These are phyloP conservation scores for Puccinia triticina DNA, from an alignment of 1,284 basidiomycete species.

Conservation along the genomic window DNA sequence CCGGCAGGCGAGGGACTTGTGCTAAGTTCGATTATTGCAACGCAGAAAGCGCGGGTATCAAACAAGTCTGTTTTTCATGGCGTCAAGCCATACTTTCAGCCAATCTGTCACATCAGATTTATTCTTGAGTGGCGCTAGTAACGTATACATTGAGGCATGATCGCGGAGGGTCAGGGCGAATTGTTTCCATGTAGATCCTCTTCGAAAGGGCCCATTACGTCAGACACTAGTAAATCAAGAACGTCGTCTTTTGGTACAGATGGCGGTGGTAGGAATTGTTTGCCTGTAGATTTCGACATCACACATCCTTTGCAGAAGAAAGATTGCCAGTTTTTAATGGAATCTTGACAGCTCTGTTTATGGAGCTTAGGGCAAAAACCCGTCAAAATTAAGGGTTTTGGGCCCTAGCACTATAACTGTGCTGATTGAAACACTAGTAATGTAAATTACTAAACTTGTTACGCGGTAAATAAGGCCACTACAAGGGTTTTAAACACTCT, in stretches of 20 bases:
- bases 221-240: slow-evolving; percentile 22
- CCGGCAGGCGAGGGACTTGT: too few relatives aligned
- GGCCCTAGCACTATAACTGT: too few relatives aligned
- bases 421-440: too few relatives aligned
- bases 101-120: background rate
- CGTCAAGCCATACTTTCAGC: background rate
- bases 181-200: slow-evolving; percentile 4
- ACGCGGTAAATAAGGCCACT: too few relatives aligned
- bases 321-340: background rate
- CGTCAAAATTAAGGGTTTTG: too few relatives aligned
- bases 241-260: background rate
- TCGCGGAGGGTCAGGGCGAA: background rate
- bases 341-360: too few relatives aligned
- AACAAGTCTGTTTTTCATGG: background rate
- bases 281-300: background rate
- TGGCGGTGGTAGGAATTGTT: background rate
- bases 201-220: slow-evolving; percentile 12
- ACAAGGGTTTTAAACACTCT: too few relatives aligned
- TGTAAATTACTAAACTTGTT: too few relatives aligned
- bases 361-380: too few relatives aligned
- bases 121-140: background rate
- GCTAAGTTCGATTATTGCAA: too few relatives aligned
- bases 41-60: background rate
- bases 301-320: slow-evolving; percentile 6
- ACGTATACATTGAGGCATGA: slow-evolving; percentile 14